Evolutionary conservation across 306 rosid species (phyloP).

Genomic region (Vicia villosa): DNA sequence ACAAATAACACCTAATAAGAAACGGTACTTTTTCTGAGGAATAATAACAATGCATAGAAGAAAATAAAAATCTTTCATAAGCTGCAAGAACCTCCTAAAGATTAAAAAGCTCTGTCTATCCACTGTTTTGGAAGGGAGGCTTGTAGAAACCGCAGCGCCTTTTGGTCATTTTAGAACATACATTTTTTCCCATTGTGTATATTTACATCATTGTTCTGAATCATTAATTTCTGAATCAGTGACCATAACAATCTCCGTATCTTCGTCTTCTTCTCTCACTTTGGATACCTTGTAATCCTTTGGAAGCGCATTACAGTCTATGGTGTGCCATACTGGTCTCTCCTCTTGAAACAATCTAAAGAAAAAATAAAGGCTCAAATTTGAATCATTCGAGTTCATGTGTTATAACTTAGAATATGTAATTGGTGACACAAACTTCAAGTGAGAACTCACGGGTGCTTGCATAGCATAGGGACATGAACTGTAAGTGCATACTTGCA

Average conservation of each 20-base stretch:
- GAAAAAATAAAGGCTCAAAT: conserved; percentile 26
- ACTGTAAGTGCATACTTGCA: conserved; percentile 96
- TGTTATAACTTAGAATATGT: not conserved
- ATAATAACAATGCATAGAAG: not conserved
- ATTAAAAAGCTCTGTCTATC: conserved; percentile 24
- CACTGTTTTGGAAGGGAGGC: conserved; percentile 9
- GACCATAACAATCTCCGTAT: conserved; percentile 54
- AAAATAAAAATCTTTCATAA: conserved; percentile 1
- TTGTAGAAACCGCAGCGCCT: not conserved
- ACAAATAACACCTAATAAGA: not conserved
- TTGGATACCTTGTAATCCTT: conserved; percentile 59
- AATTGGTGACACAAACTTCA: not conserved
- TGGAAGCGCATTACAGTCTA: conserved; percentile 76
- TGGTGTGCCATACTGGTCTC: conserved; percentile 84
- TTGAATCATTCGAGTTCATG: not conserved
- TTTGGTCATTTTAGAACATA: not conserved
- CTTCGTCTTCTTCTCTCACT: conserved; percentile 40
- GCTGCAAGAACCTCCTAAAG: not conserved
- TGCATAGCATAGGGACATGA: conserved; percentile 87
- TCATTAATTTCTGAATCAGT: conserved; percentile 56
- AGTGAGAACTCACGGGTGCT: conserved; percentile 73
- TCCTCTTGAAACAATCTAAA: conserved; percentile 87
- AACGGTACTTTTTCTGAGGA: not conserved
- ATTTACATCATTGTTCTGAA: conserved; percentile 50
- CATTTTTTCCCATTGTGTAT: conserved; percentile 7